Evolutionary conservation across 164 flowering plant genomes (phyloP).

Genomic region (Aristolochia californica): DNA sequence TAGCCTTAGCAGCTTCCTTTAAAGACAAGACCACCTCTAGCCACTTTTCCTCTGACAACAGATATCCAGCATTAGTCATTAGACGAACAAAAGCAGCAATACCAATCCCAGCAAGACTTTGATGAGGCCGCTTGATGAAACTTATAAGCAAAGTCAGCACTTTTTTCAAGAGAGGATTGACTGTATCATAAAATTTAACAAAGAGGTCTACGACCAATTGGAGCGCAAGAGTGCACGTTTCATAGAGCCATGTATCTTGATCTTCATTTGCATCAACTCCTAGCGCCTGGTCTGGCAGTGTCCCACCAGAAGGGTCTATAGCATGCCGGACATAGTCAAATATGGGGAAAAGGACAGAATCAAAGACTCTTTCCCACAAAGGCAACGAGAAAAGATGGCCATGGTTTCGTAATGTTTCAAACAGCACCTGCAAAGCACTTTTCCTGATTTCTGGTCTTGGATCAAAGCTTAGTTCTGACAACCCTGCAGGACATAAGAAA

Average conservation of each 20-base stretch:
- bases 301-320: conserved; percentile 74
- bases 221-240: conserved; percentile 92
- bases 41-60: conserved; percentile 94
- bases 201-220: conserved; percentile 95
- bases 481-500: conserved; percentile 37
- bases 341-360: conserved; percentile 89
- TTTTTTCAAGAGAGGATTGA: conserved; percentile 75
- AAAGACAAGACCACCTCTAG: conserved; percentile 73
- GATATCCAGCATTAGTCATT: conserved; percentile 87
- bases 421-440: conserved; percentile 80
- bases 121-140: conserved; percentile 91
- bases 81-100: conserved; percentile 94
- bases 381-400: conserved; percentile 91
- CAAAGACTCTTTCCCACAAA: conserved; percentile 92
- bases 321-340: conserved; percentile 97
- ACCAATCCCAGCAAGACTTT: conserved; percentile 98
- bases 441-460: conserved; percentile 88
- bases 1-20: conserved; percentile 76
- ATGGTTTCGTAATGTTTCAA: conserved; percentile 85
- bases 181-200: conserved; percentile 82
- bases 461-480: conserved; percentile 98
- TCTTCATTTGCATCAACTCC: conserved; percentile 58
- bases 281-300: conserved; percentile 32
- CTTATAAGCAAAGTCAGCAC: conserved; percentile 73
- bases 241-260: conserved; percentile 98